These are phyloP conservation scores for Straminergon stramineum DNA, from an alignment of 225 moss, liverwort and hornwort species.

Conservation along the genomic window DNA sequence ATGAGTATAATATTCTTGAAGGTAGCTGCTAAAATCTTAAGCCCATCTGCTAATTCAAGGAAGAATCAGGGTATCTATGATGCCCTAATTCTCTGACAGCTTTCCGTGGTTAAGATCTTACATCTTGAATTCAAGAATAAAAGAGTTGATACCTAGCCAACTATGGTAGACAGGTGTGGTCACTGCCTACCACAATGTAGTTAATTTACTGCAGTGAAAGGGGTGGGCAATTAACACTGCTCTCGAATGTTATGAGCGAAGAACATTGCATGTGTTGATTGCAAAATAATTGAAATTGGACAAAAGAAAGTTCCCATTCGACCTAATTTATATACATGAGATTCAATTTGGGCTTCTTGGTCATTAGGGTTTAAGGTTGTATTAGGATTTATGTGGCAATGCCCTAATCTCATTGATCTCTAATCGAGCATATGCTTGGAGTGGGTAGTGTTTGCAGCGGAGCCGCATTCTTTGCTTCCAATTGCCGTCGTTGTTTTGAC, in stretches of 20 bases:
- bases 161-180: neutral
- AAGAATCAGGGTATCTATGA: neutral
- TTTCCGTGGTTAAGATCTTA: neutral
- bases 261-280: neutral
- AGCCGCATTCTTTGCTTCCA: constrained; percentile 80
- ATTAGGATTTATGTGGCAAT: neutral
- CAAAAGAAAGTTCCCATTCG: no score
- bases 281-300: neutral
- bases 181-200: neutral
- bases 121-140: neutral
- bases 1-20: neutral
- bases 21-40: neutral
- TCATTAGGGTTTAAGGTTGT: neutral
- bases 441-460: constrained; percentile 54
- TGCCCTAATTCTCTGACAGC: neutral
- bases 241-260: neutral
- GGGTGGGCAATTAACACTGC: neutral
- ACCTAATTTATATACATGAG: neutral
- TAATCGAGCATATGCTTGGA: neutral
- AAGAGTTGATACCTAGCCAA: neutral
- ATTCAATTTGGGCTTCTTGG: neutral
- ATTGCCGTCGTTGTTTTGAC: constrained; percentile 53
- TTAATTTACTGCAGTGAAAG: neutral
- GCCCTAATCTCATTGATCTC: neutral
- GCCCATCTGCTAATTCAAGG: neutral